Percentiles rank a stretch among this genome's conserved stretches.
Conservation (phyloP, 2,329 filamentous ascomycete species). For the Teratosphaeria destructans region DNA sequence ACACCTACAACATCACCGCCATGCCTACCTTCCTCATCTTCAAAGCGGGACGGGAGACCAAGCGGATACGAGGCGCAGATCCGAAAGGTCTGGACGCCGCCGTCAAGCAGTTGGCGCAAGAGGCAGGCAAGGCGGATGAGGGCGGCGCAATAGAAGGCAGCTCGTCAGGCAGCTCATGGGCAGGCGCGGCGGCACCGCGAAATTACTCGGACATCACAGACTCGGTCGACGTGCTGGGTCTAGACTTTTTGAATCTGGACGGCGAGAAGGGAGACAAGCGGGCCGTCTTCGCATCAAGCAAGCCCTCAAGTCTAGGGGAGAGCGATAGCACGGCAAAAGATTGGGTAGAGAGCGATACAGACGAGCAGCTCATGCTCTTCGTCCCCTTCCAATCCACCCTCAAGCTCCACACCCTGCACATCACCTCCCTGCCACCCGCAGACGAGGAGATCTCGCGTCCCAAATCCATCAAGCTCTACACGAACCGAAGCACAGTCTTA, state of each 20-base stretch:
- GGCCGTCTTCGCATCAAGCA: slow-evolving; percentile 61
- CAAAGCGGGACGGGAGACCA: slow-evolving; percentile 28
- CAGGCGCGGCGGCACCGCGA: slow-evolving; percentile 62
- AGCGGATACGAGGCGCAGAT: slow-evolving; percentile 53
- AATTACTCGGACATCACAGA: slow-evolving; percentile 77
- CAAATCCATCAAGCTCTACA: slow-evolving; percentile 72
- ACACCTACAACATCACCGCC: slow-evolving; percentile 61
- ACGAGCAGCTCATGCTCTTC: slow-evolving; percentile 91
- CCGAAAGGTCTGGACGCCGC: slow-evolving; percentile 57
- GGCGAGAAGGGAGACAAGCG: slow-evolving; percentile 62
- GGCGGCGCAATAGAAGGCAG: slow-evolving; percentile 8
- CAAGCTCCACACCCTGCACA: slow-evolving; percentile 78
- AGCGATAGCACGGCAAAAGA: slow-evolving; percentile 49
- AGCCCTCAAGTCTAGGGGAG: slow-evolving; percentile 47
- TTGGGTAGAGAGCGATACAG: slow-evolving; percentile 92
- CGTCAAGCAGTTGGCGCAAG: slow-evolving; percentile 59
- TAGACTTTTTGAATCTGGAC: slow-evolving; percentile 83
- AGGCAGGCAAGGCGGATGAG: slow-evolving; percentile 39
- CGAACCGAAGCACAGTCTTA: slow-evolving; percentile 79
- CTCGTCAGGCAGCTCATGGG: slow-evolving; percentile 48
- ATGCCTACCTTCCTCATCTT: slow-evolving; percentile 87
- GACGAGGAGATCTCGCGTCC: slow-evolving; percentile 72
- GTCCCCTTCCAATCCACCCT: slow-evolving; percentile 78
- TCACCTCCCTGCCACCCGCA: slow-evolving; percentile 67
- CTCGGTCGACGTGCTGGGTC: slow-evolving; percentile 64